A percentile compares a stretch with the other conserved stretches of the same genome.
Evolutionary conservation across 2,329 filamentous ascomycete genomes (phyloP).

Genomic region (Colletotrichum graminicola): DNA sequence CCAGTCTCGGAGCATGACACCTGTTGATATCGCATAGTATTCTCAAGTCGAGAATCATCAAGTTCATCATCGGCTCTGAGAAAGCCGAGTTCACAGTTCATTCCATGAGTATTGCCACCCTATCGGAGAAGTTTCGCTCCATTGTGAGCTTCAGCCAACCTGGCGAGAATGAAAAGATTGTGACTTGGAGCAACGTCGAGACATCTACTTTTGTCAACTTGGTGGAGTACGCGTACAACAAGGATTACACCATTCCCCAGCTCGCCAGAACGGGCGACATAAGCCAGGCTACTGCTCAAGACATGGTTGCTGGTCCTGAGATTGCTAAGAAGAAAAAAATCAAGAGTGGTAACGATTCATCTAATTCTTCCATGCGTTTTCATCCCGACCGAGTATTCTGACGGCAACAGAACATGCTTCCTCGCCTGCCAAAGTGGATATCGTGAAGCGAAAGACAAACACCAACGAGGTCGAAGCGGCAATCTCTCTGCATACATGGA

Average conservation of each 20-base stretch:
- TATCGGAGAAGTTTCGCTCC: background rate
- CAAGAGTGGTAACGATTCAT: too few relatives aligned
- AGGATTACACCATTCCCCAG: background rate
- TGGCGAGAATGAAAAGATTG: too few relatives aligned
- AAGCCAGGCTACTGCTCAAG: too few relatives aligned
- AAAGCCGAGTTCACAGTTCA: background rate
- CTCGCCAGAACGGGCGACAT: background rate
- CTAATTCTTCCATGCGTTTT: too few relatives aligned
- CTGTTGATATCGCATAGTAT: background rate
- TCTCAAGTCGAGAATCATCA: background rate
- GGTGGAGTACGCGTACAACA: conserved; percentile 10
- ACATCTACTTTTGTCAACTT: conserved; percentile 1
- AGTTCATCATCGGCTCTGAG: background rate
- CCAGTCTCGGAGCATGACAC: too few relatives aligned
- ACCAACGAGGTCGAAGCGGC: background rate
- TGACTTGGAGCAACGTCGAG: background rate
- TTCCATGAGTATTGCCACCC: background rate
- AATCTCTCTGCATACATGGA: background rate
- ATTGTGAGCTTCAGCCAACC: too few relatives aligned
- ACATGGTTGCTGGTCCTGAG: too few relatives aligned
- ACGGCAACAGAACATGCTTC: too few relatives aligned
- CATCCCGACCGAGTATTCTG: too few relatives aligned
- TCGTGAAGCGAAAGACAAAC: too few relatives aligned
- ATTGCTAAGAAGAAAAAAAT: too few relatives aligned
- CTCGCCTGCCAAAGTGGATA: too few relatives aligned